phyloP scores from a whole-genome alignment of 2,329 filamentous ascomycete species.

The Sclerotinia subarctica region DNA sequence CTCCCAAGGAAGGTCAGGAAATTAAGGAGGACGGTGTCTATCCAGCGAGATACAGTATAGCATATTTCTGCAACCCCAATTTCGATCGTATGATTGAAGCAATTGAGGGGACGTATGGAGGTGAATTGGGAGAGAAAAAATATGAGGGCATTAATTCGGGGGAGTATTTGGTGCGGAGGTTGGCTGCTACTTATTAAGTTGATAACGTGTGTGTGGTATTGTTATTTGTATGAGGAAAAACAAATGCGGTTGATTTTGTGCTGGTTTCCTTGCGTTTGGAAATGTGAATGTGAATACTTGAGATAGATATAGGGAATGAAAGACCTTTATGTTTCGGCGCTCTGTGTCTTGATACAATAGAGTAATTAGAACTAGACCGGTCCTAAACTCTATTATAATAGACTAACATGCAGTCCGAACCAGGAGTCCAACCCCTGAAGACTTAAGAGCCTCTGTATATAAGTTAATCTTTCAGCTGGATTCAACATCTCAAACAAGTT shows the following conservation, averaged over 20 bases:
- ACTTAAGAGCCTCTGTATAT: neutral
- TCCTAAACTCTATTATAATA: neutral
- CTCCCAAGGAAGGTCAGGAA: slow-evolving; percentile 40
- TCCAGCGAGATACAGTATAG: slow-evolving; percentile 80
- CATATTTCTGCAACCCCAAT: slow-evolving; percentile 75
- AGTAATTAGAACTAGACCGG: neutral
- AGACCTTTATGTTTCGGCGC: too few species aligned
- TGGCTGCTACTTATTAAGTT: slow-evolving; percentile 67
- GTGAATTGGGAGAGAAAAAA: slow-evolving; percentile 65
- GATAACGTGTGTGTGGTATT: neutral
- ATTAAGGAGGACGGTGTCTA: slow-evolving; percentile 48
- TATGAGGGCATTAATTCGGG: slow-evolving; percentile 76
- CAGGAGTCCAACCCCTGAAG: neutral
- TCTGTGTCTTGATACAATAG: neutral
- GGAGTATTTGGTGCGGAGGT: slow-evolving; percentile 74
- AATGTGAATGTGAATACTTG: neutral
- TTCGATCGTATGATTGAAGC: slow-evolving; percentile 61
- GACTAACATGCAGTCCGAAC: neutral
- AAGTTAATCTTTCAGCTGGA: neutral
- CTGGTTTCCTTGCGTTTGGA: neutral
- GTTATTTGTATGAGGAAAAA: too few species aligned
- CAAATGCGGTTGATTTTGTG: neutral
- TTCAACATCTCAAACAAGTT: neutral
- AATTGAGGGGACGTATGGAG: slow-evolving; percentile 59
- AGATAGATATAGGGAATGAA: neutral